Base-by-base conservation (phyloP, 2,329 filamentous ascomycete genomes). In the Trichoderma sp. region DNA sequence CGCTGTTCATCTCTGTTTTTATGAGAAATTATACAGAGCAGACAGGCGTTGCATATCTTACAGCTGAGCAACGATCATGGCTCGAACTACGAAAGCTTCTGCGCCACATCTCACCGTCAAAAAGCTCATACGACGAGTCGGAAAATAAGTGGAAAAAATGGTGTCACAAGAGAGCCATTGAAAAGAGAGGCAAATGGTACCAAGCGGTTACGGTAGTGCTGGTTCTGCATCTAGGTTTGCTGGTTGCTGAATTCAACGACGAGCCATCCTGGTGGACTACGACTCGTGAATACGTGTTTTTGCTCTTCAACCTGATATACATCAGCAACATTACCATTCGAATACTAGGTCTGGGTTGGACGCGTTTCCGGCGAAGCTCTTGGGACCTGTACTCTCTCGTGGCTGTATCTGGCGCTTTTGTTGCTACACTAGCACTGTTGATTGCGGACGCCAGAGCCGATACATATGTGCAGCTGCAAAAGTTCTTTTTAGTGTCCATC, bases 1-100 rank as follows among this genome's bases (percentile, higher is more conserved):
- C 95, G 1, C 83, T 99, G 76, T 99, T 99, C 78, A 96, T 99
- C 57, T 98, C 95, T 67, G 95, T 99, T 70, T 99, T 99, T 78
- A 99, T 99, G 95, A 92, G 95, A 70, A 99, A 97, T 78, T 99
- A 99, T 79, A 99, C 95, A 0, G 95, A 99, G 79, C 94, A 98
- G 79, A 99, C 95, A 0, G 95, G 95, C 1, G 95, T 99, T 52
- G 95, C 95, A 2, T 99, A 94, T 77, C 82, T 99, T 73, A 99
- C 95, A 1, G 91, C 94, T 0, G 95, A 99, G 74, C 95, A 99
- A 77, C 90, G 95, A 73, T 97, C 94, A 0, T 99, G 95, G 95
- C 86, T 99, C 15, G 95, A 99, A 78, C 80, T 99, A 72, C 88
- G 95, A 67, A 99, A 99, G 79, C 84, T 97, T 27, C 83, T 99